A percentile compares a stretch with the other conserved stretches of the same genome.
Evolutionary conservation across 2,329 filamentous ascomycete species (phyloP).

Genomic region (Monilinia laxa): DNA sequence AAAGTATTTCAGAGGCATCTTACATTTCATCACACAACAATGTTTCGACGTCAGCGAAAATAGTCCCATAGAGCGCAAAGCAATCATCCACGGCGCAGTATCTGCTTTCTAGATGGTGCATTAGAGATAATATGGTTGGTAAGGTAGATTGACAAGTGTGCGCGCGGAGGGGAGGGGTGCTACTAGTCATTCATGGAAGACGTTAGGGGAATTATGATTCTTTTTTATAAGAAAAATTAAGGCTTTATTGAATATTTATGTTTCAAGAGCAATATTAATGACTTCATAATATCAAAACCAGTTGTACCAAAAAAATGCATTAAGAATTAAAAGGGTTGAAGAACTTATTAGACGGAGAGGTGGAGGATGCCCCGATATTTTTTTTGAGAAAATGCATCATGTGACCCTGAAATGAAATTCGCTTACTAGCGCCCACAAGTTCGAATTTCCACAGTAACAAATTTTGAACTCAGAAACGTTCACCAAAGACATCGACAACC

Average conservation of each 20-base stretch:
- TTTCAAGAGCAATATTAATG: neutral
- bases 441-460: slow-evolving; percentile 6
- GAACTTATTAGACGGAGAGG: neutral
- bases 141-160: neutral
- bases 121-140: neutral
- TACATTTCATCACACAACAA: neutral
- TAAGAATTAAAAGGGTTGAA: neutral
- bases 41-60: neutral
- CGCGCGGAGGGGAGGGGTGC: neutral
- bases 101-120: neutral
- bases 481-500: slow-evolving; percentile 29
- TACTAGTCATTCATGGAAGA: neutral
- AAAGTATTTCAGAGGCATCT: neutral
- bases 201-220: neutral
- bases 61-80: neutral
- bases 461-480: neutral
- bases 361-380: neutral
- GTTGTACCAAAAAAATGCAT: neutral
- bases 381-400: neutral
- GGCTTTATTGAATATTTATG: neutral
- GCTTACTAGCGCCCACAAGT: slow-evolving; percentile 20
- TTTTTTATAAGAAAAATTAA: neutral
- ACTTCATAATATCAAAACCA: neutral
- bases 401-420: neutral
- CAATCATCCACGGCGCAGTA: neutral